Evolutionary conservation across 192 early-diverging fungal genomes (phyloP).

Genomic region (Pecoramyces ruminantium): DNA sequence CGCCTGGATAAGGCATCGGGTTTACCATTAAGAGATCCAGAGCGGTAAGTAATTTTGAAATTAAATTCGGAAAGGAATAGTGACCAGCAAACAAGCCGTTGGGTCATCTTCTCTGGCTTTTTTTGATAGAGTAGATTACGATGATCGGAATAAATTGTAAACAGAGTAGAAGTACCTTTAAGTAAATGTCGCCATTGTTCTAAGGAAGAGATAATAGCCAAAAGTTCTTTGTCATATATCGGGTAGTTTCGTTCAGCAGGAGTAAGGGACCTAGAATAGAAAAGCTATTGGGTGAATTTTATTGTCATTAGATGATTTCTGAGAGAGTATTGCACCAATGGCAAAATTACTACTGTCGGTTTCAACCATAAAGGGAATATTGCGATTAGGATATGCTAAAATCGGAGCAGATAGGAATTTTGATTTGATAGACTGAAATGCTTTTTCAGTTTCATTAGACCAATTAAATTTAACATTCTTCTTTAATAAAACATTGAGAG

Average conservation of each 20-base stretch:
- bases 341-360: constrained; percentile 17
- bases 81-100: constrained; percentile 14
- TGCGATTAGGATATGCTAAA: constrained; percentile 7
- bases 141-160: constrained; percentile 19
- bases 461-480: not conserved
- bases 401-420: constrained; percentile 11
- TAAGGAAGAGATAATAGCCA: constrained; percentile 17
- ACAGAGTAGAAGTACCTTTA: not conserved
- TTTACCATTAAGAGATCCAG: constrained; percentile 7
- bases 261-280: constrained; percentile 1
- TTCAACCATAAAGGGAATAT: constrained; percentile 8
- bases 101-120: constrained; percentile 5
- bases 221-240: constrained; percentile 15
- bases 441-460: not conserved
- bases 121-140: constrained; percentile 16
- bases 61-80: constrained; percentile 3
- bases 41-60: constrained; percentile 8
- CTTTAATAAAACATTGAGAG: constrained; percentile 8
- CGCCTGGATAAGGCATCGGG: constrained; percentile 12
- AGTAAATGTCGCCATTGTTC: constrained; percentile 15
- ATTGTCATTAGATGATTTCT: not conserved
- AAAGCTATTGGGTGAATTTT: constrained; percentile 3
- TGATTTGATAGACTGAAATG: constrained; percentile 12
- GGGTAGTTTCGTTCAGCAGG: constrained; percentile 12
- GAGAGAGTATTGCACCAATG: constrained; percentile 14